Conservation (phyloP, 2,329 filamentous ascomycete genomes). For the Scedosporium dehoogii region DNA sequence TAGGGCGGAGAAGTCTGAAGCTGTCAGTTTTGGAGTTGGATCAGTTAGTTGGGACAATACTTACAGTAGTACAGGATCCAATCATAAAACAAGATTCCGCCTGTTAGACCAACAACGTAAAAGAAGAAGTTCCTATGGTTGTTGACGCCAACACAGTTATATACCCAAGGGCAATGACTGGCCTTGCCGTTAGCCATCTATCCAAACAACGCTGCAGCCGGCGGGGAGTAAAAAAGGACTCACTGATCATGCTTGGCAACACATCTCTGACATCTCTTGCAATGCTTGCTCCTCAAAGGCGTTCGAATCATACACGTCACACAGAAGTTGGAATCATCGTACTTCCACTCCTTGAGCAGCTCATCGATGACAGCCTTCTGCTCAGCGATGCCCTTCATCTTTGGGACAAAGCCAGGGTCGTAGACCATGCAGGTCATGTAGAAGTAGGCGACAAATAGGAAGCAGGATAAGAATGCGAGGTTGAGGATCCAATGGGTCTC, state of each 20-base stretch:
- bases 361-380: conserved; percentile 86
- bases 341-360: conserved; percentile 74
- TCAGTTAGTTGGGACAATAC: conserved; percentile 16
- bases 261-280: conserved; percentile 80
- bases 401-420: conserved; percentile 90
- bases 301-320: conserved; percentile 89
- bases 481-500: conserved; percentile 61
- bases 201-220: background rate
- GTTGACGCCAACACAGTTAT: conserved; percentile 92
- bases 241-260: conserved; percentile 96
- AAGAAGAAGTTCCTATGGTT: conserved; percentile 94
- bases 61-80: conserved; percentile 63
- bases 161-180: conserved; percentile 97
- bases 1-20: conserved; percentile 52
- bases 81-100: conserved; percentile 65
- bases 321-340: conserved; percentile 91
- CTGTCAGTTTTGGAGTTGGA: conserved; percentile 15
- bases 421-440: conserved; percentile 77
- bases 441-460: conserved; percentile 67
- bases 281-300: conserved; percentile 91
- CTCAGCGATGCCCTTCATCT: conserved; percentile 77
- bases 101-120: conserved; percentile 69
- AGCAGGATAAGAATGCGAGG: conserved; percentile 57
- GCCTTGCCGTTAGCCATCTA: background rate
- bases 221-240: conserved; percentile 30